These are phyloP conservation scores for Prillingera fragicola DNA, from an alignment of 1,284 basidiomycete species.

Conservation along the genomic window DNA sequence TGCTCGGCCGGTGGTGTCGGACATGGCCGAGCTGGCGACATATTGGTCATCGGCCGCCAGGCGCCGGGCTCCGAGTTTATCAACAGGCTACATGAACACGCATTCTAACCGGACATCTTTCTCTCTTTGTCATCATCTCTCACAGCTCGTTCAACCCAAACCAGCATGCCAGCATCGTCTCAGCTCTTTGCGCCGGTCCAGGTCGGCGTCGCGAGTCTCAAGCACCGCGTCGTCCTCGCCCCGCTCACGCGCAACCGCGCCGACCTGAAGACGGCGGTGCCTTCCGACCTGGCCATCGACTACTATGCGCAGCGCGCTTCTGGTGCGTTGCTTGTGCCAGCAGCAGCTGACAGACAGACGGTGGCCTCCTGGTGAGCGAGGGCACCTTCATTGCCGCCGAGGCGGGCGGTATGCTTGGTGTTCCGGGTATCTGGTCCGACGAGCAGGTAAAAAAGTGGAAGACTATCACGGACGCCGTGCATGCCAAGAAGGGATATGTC, in stretches of 20 bases:
- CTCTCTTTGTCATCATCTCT: too few species aligned
- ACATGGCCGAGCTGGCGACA: too few species aligned
- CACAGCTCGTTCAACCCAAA: too few species aligned
- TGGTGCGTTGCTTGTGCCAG: conserved; percentile 2
- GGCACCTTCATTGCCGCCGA: conserved; percentile 29
- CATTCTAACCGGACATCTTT: too few species aligned
- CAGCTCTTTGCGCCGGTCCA: conserved; percentile 27
- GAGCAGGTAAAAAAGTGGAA: conserved; percentile 39
- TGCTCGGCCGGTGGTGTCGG: too few species aligned
- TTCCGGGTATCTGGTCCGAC: conserved; percentile 28
- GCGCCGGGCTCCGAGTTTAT: too few species aligned
- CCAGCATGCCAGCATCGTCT: too few species aligned
- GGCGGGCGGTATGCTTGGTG: conserved; percentile 21
- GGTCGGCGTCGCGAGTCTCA: conserved; percentile 27
- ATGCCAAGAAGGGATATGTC: conserved; percentile 52
- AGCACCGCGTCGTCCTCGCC: conserved; percentile 43
- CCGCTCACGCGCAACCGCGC: conserved; percentile 42
- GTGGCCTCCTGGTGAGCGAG: conserved; percentile 43
- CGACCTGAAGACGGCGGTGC: conserved; percentile 20
- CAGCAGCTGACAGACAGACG: conserved; percentile 13
- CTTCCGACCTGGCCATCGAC: conserved; percentile 26
- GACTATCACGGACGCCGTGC: conserved; percentile 50
- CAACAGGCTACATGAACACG: too few species aligned
- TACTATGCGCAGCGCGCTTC: conserved; percentile 45
- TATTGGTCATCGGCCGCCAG: too few species aligned